Evolutionary conservation across 176 grass and related monocot genomes (phyloP).

Genomic region (Bonia amplexicaulis): DNA sequence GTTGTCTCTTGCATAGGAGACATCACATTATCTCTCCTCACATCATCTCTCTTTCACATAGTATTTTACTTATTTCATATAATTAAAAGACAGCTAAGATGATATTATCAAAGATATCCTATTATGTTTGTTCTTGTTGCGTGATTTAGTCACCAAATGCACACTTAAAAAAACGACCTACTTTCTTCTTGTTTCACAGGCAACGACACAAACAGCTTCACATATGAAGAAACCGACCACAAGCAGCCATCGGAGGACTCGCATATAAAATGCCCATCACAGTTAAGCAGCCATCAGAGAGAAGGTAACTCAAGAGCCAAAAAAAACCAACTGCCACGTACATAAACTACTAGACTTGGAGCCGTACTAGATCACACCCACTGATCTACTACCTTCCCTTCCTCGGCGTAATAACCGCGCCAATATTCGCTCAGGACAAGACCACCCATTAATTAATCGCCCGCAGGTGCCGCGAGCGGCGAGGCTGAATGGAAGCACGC

Average conservation of each 20-base stretch:
- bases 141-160: neutral
- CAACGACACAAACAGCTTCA: neutral
- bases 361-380: neutral
- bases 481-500: too few relatives aligned
- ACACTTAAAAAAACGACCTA: neutral
- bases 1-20: too few relatives aligned
- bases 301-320: neutral
- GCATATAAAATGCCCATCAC: neutral
- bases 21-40: too few relatives aligned
- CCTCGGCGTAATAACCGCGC: neutral
- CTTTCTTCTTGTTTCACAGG: neutral
- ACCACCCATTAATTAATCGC: neutral
- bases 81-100: too few relatives aligned
- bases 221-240: neutral
- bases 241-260: neutral
- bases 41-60: too few relatives aligned
- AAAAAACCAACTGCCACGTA: neutral
- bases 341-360: neutral
- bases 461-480: neutral
- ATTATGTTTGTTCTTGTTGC: neutral
- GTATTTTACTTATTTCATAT: too few relatives aligned
- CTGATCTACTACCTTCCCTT: neutral
- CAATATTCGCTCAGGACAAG: slow-evolving; percentile 2
- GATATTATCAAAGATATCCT: too few relatives aligned
- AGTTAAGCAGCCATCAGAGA: neutral